Evolutionary conservation across 1,284 basidiomycete species (phyloP), one percentile per base, ranked within the genome.

Genomic region (Ustilago hordei): DNA sequence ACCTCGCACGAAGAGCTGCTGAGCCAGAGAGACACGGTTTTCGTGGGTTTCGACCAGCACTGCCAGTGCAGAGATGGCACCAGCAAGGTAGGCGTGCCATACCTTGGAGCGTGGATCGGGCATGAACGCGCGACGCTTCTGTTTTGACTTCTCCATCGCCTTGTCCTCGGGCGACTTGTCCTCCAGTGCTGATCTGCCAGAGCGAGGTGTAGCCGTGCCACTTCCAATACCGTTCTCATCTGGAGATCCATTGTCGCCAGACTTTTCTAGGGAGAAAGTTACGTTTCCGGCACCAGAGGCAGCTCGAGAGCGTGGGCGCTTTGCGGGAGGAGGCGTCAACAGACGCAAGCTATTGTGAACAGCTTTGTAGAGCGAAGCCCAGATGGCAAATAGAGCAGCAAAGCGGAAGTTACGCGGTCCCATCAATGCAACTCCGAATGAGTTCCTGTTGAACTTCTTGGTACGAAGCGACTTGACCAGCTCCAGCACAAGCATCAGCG

Each of bases 51-150:
- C 95, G 85, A 92, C 94, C 83, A 94, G 88, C 52, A 98, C 90
- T 0, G 92, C 92, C n/a, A 93, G 78, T 7, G 91, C 91, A 0
- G 93, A 92, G 32, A 95, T 84, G 0, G 93, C 91, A 15, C 95
- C 95, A 2, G 96, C 95, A 6, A 94, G 86, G 0, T 93, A 91
- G 1, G 95, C 91, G 83, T 98, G 93, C 95, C 95, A 98, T 75
- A 91, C 87, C 73, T 88, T 81, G 54, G 77, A 78, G 54, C 84
- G 76, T 3, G 84, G 84, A 61, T 84, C 83, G 3, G 66, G 76
- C 72, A 80, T 77, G 35, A 84, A 85, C 13, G 83, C 71, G 13
- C 74, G 65, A 13, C 75, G 74, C 70, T 81, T 79, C 65, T 83
- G 81, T 50, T 74, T 77, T 7, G 74, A 35, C 60, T 74, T 80